These are phyloP conservation scores for Citrus glauca DNA, from an alignment of 345 rosid species.

Conservation along the genomic window DNA sequence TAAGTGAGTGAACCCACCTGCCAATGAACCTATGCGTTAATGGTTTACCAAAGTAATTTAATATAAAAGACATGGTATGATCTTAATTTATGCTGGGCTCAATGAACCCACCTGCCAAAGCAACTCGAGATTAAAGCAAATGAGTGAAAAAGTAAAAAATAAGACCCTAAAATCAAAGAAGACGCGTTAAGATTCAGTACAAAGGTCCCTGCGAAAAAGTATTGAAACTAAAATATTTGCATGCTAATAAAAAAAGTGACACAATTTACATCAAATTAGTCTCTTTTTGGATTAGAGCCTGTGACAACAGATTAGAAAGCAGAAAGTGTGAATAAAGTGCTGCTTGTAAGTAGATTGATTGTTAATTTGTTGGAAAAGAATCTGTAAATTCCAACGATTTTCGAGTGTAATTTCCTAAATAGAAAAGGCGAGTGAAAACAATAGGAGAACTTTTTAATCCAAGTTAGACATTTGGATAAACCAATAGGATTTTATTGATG, in stretches of 20 bases:
- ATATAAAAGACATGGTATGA: too few relatives aligned
- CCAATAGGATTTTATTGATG: too few relatives aligned
- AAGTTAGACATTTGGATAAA: too few relatives aligned
- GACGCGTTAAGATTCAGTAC: background rate
- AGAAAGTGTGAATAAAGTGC: background rate
- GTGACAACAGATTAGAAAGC: background rate
- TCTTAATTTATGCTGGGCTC: too few relatives aligned
- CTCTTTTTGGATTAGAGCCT: background rate
- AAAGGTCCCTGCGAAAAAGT: background rate
- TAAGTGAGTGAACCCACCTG: background rate
- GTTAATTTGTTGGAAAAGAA: background rate
- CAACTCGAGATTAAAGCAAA: background rate
- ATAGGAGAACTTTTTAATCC: too few relatives aligned
- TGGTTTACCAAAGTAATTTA: too few relatives aligned
- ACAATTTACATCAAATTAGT: background rate
- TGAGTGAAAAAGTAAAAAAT: background rate
- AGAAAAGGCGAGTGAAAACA: too few relatives aligned
- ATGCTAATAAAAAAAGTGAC: background rate
- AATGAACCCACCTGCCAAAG: background rate
- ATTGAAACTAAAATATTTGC: background rate
- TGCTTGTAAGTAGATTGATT: background rate
- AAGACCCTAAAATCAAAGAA: background rate
- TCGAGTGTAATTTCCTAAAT: too few relatives aligned
- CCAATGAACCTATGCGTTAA: too few relatives aligned
- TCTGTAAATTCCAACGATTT: background rate